Evolutionary conservation across 2,329 filamentous ascomycete genomes (phyloP).

Genomic region (Setomelanomma holmii): DNA sequence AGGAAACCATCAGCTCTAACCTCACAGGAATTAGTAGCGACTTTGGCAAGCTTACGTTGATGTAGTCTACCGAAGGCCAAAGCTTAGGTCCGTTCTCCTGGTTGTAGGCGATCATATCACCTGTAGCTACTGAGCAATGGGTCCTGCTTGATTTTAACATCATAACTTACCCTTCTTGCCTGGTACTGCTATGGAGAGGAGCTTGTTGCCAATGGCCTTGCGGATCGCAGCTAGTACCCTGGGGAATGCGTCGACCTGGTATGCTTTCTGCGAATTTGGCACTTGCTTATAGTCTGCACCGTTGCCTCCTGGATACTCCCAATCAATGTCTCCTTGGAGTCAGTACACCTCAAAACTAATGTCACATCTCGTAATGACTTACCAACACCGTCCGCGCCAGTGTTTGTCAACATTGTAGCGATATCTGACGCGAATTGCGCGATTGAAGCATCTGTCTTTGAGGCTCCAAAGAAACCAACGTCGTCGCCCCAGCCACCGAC

Average conservation of each 20-base stretch:
- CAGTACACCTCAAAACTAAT: not conserved
- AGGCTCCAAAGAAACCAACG: constrained; percentile 66
- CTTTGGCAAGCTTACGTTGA: constrained; percentile 57
- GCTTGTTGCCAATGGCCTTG: constrained; percentile 63
- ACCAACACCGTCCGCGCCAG: constrained; percentile 71
- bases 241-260: constrained; percentile 69
- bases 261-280: constrained; percentile 65
- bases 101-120: constrained; percentile 74
- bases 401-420: constrained; percentile 65
- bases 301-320: constrained; percentile 70
- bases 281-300: constrained; percentile 71
- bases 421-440: constrained; percentile 70
- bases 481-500: constrained; percentile 79
- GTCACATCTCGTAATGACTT: constrained; percentile 24
- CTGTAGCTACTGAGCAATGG: constrained; percentile 40
- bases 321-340: constrained; percentile 64
- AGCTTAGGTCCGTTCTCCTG: constrained; percentile 64
- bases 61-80: constrained; percentile 66
- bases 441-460: constrained; percentile 60
- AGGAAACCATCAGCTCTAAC: not conserved
- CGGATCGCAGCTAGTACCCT: constrained; percentile 67
- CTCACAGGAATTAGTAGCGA: not conserved
- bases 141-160: too few relatives aligned
- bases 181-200: constrained; percentile 72
- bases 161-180: constrained; percentile 39